Base-by-base conservation (phyloP, 768 basidiomycete genomes). In the Calocybe cyanea region DNA sequence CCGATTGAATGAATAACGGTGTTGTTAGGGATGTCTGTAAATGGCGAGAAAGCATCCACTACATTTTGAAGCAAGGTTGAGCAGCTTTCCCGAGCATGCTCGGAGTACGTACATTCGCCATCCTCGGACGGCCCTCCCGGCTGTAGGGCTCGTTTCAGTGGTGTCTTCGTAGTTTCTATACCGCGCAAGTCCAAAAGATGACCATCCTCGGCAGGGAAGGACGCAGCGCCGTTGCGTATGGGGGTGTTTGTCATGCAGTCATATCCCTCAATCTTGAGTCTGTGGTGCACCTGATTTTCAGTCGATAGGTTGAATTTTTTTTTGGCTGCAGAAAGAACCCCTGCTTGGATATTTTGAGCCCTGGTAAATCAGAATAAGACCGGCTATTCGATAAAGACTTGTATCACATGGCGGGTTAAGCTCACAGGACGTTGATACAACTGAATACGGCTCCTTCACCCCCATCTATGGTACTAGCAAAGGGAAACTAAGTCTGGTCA, bases 391-490 rank as follows among this genome's bases (percentile, higher is more conserved):
- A 4, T 34, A 6, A 15, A 23, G 7, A n/a, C n/a, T n/a, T n/a
- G n/a, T n/a, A n/a, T n/a, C n/a, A n/a, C n/a, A n/a, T n/a, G 20
- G 4, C 17, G 13, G 25, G 23, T 20, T 39, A n/a, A 25, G 14
- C 42, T 17, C 19, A 54, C 52, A 54, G 13, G 3, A 46, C 45
- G 4, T 14, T 4, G n/a, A 54, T 50, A 21, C 52, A 54, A 14
- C 25, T 54, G 42, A 49, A 54, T 7, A 47, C 25, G 3, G 45
- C 45, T 7, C 49, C 49, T 33, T 10, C 18, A 11, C 52, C 45
- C 25, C 48, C 52, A 25, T 54, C 52, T 19, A 42, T 48, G 8
- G 52, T 54, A 33, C 52, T 54, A 14, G 52, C 52, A 20, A 48
- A 48, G 1, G 52, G 52, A 21, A 54, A 54, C 52, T 54, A 32